These are phyloP conservation scores for Ambrosia hybrid DNA, from an alignment of 140 eudicot genomes.

Conservation along the genomic window DNA sequence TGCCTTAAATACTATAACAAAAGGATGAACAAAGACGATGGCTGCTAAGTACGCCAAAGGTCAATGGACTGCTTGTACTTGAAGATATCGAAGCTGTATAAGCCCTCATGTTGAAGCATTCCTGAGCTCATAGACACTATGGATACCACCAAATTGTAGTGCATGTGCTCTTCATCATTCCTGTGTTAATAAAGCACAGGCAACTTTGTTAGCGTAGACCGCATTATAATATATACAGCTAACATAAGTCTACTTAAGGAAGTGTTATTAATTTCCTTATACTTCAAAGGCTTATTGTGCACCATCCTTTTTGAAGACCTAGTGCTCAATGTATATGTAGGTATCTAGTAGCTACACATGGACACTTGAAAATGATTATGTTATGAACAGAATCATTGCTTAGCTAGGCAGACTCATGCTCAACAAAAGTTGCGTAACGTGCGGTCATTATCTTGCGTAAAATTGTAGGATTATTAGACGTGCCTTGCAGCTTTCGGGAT, in stretches of 20 bases:
- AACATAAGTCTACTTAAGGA: conserved; percentile 10
- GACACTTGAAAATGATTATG: conserved; percentile 28
- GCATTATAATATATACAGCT: conserved; percentile 20
- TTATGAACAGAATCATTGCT: conserved; percentile 48
- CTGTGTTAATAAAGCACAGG: conserved; percentile 22
- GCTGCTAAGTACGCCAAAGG: conserved; percentile 12
- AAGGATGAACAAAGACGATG: conserved; percentile 24
- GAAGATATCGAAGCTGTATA: conserved; percentile 33
- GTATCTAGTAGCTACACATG: conserved; percentile 18
- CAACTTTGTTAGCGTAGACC: conserved; percentile 21
- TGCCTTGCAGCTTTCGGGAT: conserved; percentile 35
- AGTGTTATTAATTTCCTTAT: conserved; percentile 1
- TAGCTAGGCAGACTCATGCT: conserved; percentile 28
- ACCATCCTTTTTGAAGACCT: conserved; percentile 19
- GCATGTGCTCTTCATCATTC: conserved; percentile 45
- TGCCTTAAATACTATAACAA: conserved; percentile 41
- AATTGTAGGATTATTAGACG: conserved; percentile 39
- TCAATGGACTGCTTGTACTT: conserved; percentile 26
- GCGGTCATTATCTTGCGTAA: conserved; percentile 37
- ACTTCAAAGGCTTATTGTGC: conserved; percentile 3
- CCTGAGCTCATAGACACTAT: conserved; percentile 23
- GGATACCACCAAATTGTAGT: conserved; percentile 21
- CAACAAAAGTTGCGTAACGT: conserved; percentile 41
- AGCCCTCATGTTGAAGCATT: conserved; percentile 22
- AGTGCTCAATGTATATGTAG: conserved; percentile 24